Conservation (phyloP, 805 yeast genomes). For the Aciculoconidium aculeatum region DNA sequence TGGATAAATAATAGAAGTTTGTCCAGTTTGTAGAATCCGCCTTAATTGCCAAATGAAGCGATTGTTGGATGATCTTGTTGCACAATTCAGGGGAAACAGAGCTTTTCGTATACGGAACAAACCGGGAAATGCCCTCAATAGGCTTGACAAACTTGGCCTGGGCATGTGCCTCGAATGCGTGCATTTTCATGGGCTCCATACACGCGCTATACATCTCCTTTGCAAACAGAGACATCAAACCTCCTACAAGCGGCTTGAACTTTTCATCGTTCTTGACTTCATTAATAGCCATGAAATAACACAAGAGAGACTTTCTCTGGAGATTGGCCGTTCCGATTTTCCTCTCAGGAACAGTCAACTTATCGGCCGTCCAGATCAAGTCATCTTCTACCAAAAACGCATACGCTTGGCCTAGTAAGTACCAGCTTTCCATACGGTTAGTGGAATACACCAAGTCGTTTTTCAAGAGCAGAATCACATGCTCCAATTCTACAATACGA, state of each 20-base stretch:
- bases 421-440: slow-evolving; percentile 79
- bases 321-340: slow-evolving; percentile 53
- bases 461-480: slow-evolving; percentile 59
- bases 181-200: slow-evolving; percentile 59
- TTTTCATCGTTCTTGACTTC: slow-evolving; percentile 8
- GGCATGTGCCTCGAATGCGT: slow-evolving; percentile 44
- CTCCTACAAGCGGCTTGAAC: slow-evolving; percentile 30
- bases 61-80: slow-evolving; percentile 34
- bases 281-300: slow-evolving; percentile 70
- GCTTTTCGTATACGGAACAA: slow-evolving; percentile 18
- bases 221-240: slow-evolving; percentile 50
- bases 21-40: slow-evolving; percentile 53
- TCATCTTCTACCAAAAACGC: slow-evolving; percentile 82
- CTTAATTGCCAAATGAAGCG: slow-evolving; percentile 44
- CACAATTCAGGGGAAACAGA: slow-evolving; percentile 20
- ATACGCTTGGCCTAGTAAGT: slow-evolving; percentile 71
- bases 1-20: slow-evolving; percentile 51
- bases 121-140: slow-evolving; percentile 18
- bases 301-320: slow-evolving; percentile 65
- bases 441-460: slow-evolving; percentile 65
- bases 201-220: slow-evolving; percentile 55
- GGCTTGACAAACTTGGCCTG: slow-evolving; percentile 28
- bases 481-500: slow-evolving; percentile 73
- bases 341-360: slow-evolving; percentile 56
- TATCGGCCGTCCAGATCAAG: slow-evolving; percentile 87